These are phyloP conservation scores for Nakazawaea laoshanensis DNA, from an alignment of 805 yeast species.

Conservation along the genomic window DNA sequence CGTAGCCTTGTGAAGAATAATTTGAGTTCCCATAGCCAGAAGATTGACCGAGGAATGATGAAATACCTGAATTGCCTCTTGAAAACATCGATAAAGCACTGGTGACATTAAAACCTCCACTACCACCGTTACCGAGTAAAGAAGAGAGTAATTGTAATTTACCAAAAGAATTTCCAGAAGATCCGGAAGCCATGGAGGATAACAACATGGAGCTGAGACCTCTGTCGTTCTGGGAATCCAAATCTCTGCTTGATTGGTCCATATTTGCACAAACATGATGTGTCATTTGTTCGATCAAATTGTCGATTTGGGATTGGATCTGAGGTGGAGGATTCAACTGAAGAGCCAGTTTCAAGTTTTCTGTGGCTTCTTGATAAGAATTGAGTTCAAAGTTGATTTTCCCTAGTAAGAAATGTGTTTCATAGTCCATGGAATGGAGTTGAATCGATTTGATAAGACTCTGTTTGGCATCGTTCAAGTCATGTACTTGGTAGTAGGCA, in stretches of 20 bases:
- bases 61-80: conserved; percentile 5
- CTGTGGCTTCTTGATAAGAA: conserved; percentile 1
- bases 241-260: conserved; percentile 4
- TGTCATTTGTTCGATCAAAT: conserved; percentile 4
- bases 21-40: too few relatives aligned
- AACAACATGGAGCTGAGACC: conserved; percentile 5
- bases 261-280: conserved; percentile 3
- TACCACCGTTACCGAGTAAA: background rate
- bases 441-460: background rate
- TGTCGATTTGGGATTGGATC: conserved; percentile 1
- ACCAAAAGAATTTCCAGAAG: conserved; percentile 1
- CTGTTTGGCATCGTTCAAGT: background rate
- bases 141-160: conserved; percentile 5
- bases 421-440: conserved; percentile 2
- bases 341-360: conserved; percentile 2
- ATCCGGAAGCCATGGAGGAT: conserved; percentile 3
- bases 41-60: too few relatives aligned
- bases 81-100: conserved; percentile 5
- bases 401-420: conserved; percentile 4
- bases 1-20: too few relatives aligned
- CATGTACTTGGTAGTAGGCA: background rate
- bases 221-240: conserved; percentile 5
- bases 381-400: conserved; percentile 3
- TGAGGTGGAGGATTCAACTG: conserved; percentile 4
- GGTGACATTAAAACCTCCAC: conserved; percentile 4